Evolutionary conservation across 1,284 basidiomycete genomes (phyloP), one percentile per base, ranked within the genome.

Genomic region (Pseudozyma pruni): DNA sequence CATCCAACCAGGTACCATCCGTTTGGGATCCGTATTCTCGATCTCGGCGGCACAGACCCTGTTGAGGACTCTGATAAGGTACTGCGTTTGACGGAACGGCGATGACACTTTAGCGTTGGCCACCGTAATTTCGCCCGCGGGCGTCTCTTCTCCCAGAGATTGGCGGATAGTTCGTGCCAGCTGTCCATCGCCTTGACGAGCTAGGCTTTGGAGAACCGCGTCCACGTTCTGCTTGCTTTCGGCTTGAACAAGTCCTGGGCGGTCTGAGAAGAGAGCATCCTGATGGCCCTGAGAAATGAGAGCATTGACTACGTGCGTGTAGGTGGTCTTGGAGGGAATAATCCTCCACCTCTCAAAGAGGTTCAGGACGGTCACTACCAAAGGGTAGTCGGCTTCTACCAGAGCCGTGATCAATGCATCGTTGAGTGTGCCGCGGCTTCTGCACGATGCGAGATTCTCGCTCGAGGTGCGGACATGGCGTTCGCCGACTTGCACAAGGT

Each of bases 301-400:
- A 7, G 56, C 47, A 8, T 42, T 35, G 11, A 72, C 8, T 17
- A 67, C 55, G 16, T 40, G 45, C 25, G 40, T 33, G 33, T 72
- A 64, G 4, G 62, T 58, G 35, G 47, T 55, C 9, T 41, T 20
- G n/a, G 60, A 45, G 8, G 64, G 60, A 11, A 31, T 11, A 20
- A 61, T 47, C 4, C 56, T 25, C 70, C 70, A 72, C 10, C 44
- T 44, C 25, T 63, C 59, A 19, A 72, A 72, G 13, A 60, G 40
- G 29, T 64, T 64, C 38, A 72, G 53, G 11, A 68, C 32, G 17
- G 52, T 57, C 2, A 60, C 17, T 8, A 49, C 48, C 8, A 64
- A 59, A 1, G 70, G 63, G 25, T 63, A 72, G 38, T 72, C 70
- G 25, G 42, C 51, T 17, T 60, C 55, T 10, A 46, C 31, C 48